Percentiles rank a stretch among this genome's conserved stretches.
Evolutionary conservation across 176 grass and related monocot species (phyloP).

Genomic region (Zoysia japonica): DNA sequence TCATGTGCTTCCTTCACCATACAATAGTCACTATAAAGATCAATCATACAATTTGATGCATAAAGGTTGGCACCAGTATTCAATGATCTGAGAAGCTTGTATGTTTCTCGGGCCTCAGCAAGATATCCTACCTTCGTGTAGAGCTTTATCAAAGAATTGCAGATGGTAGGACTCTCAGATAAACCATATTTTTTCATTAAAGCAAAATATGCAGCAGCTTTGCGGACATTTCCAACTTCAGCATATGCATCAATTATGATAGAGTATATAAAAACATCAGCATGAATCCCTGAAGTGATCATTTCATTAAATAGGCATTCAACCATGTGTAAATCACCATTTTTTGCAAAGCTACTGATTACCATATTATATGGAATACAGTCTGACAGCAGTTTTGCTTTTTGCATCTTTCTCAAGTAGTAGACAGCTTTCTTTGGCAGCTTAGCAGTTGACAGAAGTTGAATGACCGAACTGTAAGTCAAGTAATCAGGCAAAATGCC

Average conservation of each 20-base stretch:
- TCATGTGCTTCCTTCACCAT: slow-evolving; percentile 83
- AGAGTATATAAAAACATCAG: slow-evolving; percentile 69
- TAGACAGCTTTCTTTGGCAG: slow-evolving; percentile 59
- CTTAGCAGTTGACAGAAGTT: slow-evolving; percentile 57
- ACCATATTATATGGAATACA: slow-evolving; percentile 71
- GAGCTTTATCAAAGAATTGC: slow-evolving; percentile 83
- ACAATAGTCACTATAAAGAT: slow-evolving; percentile 77
- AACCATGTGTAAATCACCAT: slow-evolving; percentile 51
- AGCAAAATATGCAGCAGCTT: slow-evolving; percentile 79
- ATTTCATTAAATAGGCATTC: slow-evolving; percentile 81
- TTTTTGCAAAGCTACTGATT: slow-evolving; percentile 67
- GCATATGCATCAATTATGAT: slow-evolving; percentile 85
- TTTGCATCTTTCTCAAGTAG: slow-evolving; percentile 83
- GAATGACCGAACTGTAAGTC: slow-evolving; percentile 85
- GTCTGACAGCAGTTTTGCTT: slow-evolving; percentile 51
- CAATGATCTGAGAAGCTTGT: slow-evolving; percentile 68
- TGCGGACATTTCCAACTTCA: slow-evolving; percentile 68
- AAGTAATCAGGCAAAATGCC: slow-evolving; percentile 71
- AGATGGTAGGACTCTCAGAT: slow-evolving; percentile 54
- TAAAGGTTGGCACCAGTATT: slow-evolving; percentile 57
- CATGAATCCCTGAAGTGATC: slow-evolving; percentile 51
- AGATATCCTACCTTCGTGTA: slow-evolving; percentile 77
- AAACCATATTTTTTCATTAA: slow-evolving; percentile 77
- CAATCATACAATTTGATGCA: slow-evolving; percentile 92
- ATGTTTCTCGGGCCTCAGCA: slow-evolving; percentile 67